Conservation (phyloP, 805 yeast genomes). For the Metschnikowia gelsemii region DNA sequence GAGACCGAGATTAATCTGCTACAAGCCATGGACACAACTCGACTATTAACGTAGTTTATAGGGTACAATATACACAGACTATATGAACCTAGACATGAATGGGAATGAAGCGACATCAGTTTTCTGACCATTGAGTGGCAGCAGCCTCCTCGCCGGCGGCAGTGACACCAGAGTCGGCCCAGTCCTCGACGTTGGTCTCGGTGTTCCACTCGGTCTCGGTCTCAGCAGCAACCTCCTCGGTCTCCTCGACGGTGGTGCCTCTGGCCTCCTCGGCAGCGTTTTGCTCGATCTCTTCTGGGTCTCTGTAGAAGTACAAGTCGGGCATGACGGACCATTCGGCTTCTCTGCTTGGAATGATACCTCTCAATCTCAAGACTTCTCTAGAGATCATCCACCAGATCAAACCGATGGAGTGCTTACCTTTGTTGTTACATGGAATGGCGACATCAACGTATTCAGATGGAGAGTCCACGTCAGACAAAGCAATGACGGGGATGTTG, state of each 20-base stretch:
- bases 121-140: conserved; percentile 46
- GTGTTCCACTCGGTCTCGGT: conserved; percentile 56
- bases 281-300: conserved; percentile 98
- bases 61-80: conserved; percentile 24
- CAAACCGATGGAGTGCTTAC: conserved; percentile 99
- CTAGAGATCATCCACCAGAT: conserved; percentile 99
- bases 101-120: conserved; percentile 17
- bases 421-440: conserved; percentile 99
- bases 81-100: conserved; percentile 21
- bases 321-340: conserved; percentile 99
- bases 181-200: conserved; percentile 63
- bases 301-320: conserved; percentile 99
- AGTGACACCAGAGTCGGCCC: conserved; percentile 57
- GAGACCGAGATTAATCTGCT: neutral
- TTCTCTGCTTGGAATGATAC: conserved; percentile 92
- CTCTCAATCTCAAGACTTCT: conserved; percentile 99
- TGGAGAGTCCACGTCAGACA: conserved; percentile 98
- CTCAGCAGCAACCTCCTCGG: conserved; percentile 63
- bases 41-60: conserved; percentile 24
- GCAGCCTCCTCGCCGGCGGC: conserved; percentile 77
- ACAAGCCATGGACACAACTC: neutral
- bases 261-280: conserved; percentile 58
- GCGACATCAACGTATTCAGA: conserved; percentile 98
- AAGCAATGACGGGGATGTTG: conserved; percentile 99
- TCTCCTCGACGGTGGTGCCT: conserved; percentile 49